These are phyloP conservation scores for Cyanodermella asteris DNA, from an alignment of 2,329 filamentous ascomycete species.

Conservation along the genomic window DNA sequence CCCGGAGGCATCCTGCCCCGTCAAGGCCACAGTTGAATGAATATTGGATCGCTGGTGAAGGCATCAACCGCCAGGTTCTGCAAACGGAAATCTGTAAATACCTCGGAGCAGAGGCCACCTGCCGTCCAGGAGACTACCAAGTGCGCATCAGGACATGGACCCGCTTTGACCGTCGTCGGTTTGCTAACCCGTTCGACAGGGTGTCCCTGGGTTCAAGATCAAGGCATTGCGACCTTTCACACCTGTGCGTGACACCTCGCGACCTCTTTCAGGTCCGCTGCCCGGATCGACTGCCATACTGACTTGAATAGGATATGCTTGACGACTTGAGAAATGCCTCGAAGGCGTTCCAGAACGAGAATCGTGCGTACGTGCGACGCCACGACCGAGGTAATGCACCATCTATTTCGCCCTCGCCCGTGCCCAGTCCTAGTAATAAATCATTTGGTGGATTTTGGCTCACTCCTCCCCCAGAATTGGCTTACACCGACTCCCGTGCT, in stretches of 20 bases:
- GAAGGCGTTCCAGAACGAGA: slow-evolving; percentile 5
- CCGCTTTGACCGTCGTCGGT: slow-evolving; percentile 1
- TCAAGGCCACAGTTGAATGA: slow-evolving; percentile 29
- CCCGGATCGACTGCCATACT: background rate
- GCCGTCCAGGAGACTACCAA: slow-evolving; percentile 53
- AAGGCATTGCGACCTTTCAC: slow-evolving; percentile 8
- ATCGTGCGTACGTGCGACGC: slow-evolving; percentile 3
- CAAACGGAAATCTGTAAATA: slow-evolving; percentile 70
- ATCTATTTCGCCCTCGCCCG: slow-evolving; percentile 1
- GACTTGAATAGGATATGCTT: slow-evolving; percentile 6
- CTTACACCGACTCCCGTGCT: slow-evolving; percentile 4
- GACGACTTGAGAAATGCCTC: slow-evolving; percentile 7
- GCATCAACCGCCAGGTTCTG: slow-evolving; percentile 67
- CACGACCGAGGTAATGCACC: slow-evolving; percentile 6
- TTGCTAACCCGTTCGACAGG: slow-evolving; percentile 5
- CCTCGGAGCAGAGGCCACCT: slow-evolving; percentile 60
- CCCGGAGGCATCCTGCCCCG: background rate
- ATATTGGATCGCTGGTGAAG: slow-evolving; percentile 60
- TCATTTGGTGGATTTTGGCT: slow-evolving; percentile 5
- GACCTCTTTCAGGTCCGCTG: background rate
- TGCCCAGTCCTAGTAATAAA: slow-evolving; percentile 2
- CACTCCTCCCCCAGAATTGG: slow-evolving; percentile 2
- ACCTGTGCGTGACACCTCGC: slow-evolving; percentile 4
- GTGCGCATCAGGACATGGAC: slow-evolving; percentile 30
- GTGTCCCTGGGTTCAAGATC: slow-evolving; percentile 6